Evolutionary conservation across 371 early-diverging fungal genomes (phyloP).

Genomic region (Mortierella sp.): DNA sequence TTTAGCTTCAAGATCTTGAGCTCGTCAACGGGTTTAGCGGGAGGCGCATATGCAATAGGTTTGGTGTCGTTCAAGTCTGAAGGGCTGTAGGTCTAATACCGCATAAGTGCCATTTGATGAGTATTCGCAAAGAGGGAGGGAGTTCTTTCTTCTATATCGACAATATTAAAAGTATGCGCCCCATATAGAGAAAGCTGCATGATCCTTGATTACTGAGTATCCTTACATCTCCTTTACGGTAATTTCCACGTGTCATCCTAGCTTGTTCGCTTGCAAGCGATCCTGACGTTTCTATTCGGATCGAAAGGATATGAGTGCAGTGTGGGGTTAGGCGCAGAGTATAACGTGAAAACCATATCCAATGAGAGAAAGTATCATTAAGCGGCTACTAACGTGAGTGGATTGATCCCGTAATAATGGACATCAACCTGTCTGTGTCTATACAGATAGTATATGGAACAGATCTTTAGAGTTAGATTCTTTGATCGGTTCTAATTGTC

Average conservation of each 20-base stretch:
- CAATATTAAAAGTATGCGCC: background rate
- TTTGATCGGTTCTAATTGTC: background rate
- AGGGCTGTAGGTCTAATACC: conserved; percentile 42
- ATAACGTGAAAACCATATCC: background rate
- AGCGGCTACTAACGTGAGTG: conserved; percentile 27
- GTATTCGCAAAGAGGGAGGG: background rate
- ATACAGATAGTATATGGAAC: background rate
- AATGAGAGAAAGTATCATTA: background rate
- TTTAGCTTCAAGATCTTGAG: conserved; percentile 68
- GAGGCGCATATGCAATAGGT: conserved; percentile 16
- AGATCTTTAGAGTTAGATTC: background rate
- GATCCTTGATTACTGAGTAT: background rate
- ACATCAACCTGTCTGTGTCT: conserved; percentile 40
- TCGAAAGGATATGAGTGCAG: background rate
- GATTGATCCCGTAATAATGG: conserved; percentile 37
- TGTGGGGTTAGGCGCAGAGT: background rate
- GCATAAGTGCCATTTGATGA: background rate
- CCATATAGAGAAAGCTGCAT: background rate
- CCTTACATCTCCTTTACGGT: conserved; percentile 53
- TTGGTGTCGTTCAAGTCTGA: conserved; percentile 41
- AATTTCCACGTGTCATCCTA: conserved; percentile 41
- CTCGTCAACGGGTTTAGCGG: conserved; percentile 47
- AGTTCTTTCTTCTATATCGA: background rate
- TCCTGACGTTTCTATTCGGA: conserved; percentile 20
- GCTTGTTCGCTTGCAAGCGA: conserved; percentile 16